Base-by-base conservation (phyloP, 306 rosid genomes). In the Sindora glabra region DNA sequence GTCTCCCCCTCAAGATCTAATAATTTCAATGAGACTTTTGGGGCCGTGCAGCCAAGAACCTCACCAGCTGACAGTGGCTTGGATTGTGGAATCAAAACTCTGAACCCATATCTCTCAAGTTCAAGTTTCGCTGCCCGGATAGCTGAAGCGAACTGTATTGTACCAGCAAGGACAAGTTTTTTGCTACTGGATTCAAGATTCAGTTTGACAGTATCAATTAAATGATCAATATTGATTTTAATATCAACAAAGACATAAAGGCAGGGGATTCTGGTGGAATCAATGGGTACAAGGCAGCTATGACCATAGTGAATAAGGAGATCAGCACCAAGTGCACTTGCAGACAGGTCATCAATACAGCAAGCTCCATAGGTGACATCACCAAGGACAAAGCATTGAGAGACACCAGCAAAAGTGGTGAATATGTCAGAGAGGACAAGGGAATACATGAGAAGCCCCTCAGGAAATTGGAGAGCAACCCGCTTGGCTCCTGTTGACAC, bases 1-100 rank as follows among this genome's bases (percentile, higher is more conserved):
- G 67, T 57, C 37, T 70, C 75, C 39, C 23, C 69, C 19, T 54
- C 16, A 23, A 15, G 59, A 3, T 18, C 60, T 51, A 64, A 63
- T 7, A 57, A 39, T 17, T 64, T 25, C 13, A 51, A 12, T 6
- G 75, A 38, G 17, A 81, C 52, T 38, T 59, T 81, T 2, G 87
- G 87, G 4, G 87, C 87, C 0, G 87, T 81, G 53, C 87, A 81
- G 36, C 87, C 87, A 25, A 81, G 74, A 27, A 77, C 81, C 57
- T 81, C 87, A 8, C 87, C 83, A 3, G 87, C 83, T 77, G n/a
- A n/a, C n/a, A n/a, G n/a, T n/a, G n/a, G n/a, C n/a, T n/a, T n/a
- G n/a, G n/a, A n/a, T n/a, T n/a, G 87, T 10, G 87, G 87, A 21
- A 77, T 68, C 19, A 72, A 56, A 13, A 81, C 81, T 44, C 52